These are phyloP conservation scores for Silene conica DNA, from an alignment of 148 eudicot species.

Conservation along the genomic window DNA sequence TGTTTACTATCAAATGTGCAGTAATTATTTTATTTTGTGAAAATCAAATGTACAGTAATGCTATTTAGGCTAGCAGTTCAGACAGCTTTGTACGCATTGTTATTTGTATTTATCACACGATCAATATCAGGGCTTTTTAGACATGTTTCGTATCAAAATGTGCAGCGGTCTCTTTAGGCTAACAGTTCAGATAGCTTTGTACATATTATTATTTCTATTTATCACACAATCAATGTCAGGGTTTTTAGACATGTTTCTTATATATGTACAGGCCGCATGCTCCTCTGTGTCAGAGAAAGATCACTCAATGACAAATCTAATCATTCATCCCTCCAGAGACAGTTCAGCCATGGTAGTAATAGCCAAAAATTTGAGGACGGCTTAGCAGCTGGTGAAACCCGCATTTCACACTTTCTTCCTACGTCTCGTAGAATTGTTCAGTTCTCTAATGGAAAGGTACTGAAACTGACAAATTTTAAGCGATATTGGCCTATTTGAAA, in stretches of 20 bases:
- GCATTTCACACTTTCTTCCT: slow-evolving; percentile 89
- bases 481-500: background rate
- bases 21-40: too few species aligned
- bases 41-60: slow-evolving; percentile 1
- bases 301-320: slow-evolving; percentile 52
- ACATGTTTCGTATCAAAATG: slow-evolving; percentile 19
- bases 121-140: background rate
- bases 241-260: slow-evolving; percentile 17
- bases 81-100: background rate
- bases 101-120: background rate
- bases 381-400: slow-evolving; percentile 70
- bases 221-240: background rate
- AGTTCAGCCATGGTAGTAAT: slow-evolving; percentile 72
- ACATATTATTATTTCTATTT: background rate
- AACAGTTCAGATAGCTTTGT: background rate
- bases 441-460: slow-evolving; percentile 95
- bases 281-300: slow-evolving; percentile 96
- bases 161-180: background rate
- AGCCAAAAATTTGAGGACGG: slow-evolving; percentile 80
- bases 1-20: background rate
- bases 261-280: slow-evolving; percentile 74
- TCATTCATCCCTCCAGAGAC: slow-evolving; percentile 89
- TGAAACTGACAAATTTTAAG: background rate
- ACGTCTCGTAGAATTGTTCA: slow-evolving; percentile 98
- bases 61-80: background rate